Evolutionary conservation across 345 rosid species (phyloP).

Genomic region (Reutealis trisperma): DNA sequence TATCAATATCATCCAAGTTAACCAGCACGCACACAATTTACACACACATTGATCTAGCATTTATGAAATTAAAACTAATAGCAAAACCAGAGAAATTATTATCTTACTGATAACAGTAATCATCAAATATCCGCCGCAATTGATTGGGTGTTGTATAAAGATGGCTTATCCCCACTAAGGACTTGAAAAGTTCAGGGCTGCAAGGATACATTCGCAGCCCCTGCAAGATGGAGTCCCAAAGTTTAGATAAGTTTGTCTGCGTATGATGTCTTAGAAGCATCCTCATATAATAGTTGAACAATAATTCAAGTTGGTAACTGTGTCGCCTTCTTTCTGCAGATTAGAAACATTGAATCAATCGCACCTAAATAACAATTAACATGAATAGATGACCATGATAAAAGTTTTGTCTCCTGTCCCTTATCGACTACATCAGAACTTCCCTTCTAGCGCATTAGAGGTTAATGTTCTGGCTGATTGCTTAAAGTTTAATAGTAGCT

Average conservation of each 20-base stretch:
- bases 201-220: conserved; percentile 82
- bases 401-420: background rate
- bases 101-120: conserved; percentile 61
- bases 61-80: background rate
- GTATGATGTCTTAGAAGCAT: conserved; percentile 72
- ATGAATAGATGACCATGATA: background rate
- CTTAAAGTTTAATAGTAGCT: no score
- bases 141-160: conserved; percentile 75
- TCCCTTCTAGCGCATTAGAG: no score
- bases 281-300: conserved; percentile 57
- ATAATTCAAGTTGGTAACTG: conserved; percentile 66
- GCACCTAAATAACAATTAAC: background rate
- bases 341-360: conserved; percentile 5
- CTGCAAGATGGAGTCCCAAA: conserved; percentile 68
- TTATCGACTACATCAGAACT: background rate
- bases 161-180: conserved; percentile 65
- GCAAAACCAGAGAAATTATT: background rate
- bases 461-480: no score
- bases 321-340: conserved; percentile 73
- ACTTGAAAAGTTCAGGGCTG: conserved; percentile 61
- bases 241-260: conserved; percentile 53
- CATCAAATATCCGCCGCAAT: conserved; percentile 70
- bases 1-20: background rate
- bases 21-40: background rate
- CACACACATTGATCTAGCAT: background rate